Base-by-base conservation (phyloP, 352 stramenopile genomes). In the Pythium pyrilobum region DNA sequence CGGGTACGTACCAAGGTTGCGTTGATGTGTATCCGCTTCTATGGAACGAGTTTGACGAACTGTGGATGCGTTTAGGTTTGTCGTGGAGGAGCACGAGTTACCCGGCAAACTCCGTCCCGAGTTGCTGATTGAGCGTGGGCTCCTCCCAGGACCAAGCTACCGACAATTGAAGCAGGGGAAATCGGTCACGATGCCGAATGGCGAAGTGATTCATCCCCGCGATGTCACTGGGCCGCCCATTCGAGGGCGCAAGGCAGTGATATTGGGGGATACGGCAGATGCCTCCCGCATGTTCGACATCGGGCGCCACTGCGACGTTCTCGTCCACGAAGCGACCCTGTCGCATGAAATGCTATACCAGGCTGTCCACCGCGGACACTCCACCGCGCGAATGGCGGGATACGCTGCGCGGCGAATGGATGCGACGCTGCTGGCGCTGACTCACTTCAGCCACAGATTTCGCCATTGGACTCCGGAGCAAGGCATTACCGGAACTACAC, bases 61-160 rank as follows among this genome's bases (percentile, higher is more conserved):
- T n/a, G n/a, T 21, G 0, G 5, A 33, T 25, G 13, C 20, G n/a
- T n/a, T 18, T 28, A 91, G 81, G 34, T 92, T 87, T 31, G 85
- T 93, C 34, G 66, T 95, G 15, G 79, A 92, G 48, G 85, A 95
- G 59, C 67, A 87, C 23, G 34, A 69, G 5, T 58, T 80, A 32
- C 71, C 82, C 36, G 92, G 92, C 5, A 96, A 93, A 52, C 87
- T 98, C 32, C 65, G 92, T 10, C 62, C 87, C 0, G 77, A 92
- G n/a, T 74, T 80, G 18, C 77, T 96, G 4, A 77, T 66, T n/a
- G 66, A 65, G 18, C 66, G 93, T 28, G 87, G 89, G 1, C 63
- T 98, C n/a, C 77, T 74, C 9, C 81, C 76, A 36, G 95, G 95
- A 48, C 95, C 91, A 8, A 63, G 95, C 31, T 98, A 96, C 69